Evolutionary conservation across 1,139 yeast genomes (phyloP).

Genomic region (Yamadazyma epiphylla): DNA sequence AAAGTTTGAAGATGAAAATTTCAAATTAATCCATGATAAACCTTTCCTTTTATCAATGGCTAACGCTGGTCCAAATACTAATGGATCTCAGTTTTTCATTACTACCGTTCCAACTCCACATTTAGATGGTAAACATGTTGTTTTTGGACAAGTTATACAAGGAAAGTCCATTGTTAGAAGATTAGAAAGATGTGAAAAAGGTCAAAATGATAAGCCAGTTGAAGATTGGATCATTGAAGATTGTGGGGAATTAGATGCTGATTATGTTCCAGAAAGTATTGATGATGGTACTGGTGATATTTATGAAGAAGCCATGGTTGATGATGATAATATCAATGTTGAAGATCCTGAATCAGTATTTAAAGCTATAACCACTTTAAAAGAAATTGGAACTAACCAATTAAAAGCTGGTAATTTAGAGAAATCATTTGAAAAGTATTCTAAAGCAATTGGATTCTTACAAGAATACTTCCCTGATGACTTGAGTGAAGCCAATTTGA

Average conservation of each 20-base stretch:
- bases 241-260: slow-evolving; percentile 72
- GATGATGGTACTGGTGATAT: slow-evolving; percentile 86
- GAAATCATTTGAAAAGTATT: slow-evolving; percentile 62
- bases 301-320: slow-evolving; percentile 74
- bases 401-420: slow-evolving; percentile 62
- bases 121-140: slow-evolving; percentile 92
- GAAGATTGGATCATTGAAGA: slow-evolving; percentile 68
- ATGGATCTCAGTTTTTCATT: slow-evolving; percentile 93
- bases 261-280: slow-evolving; percentile 42
- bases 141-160: slow-evolving; percentile 82
- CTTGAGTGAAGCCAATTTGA: slow-evolving; percentile 50
- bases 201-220: slow-evolving; percentile 59
- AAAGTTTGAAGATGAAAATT: slow-evolving; percentile 91
- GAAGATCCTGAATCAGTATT: slow-evolving; percentile 61
- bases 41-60: slow-evolving; percentile 96
- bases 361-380: slow-evolving; percentile 62
- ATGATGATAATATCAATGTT: slow-evolving; percentile 64
- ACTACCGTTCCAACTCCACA: slow-evolving; percentile 84
- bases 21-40: slow-evolving; percentile 66
- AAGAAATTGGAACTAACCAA: slow-evolving; percentile 72
- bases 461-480: slow-evolving; percentile 75
- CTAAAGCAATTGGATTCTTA: slow-evolving; percentile 65
- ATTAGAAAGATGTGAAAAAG: slow-evolving; percentile 69
- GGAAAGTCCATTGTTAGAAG: slow-evolving; percentile 81
- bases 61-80: slow-evolving; percentile 91